phyloP scores from a whole-genome alignment of 768 basidiomycete species.

The Lactarius sanguifluus region DNA sequence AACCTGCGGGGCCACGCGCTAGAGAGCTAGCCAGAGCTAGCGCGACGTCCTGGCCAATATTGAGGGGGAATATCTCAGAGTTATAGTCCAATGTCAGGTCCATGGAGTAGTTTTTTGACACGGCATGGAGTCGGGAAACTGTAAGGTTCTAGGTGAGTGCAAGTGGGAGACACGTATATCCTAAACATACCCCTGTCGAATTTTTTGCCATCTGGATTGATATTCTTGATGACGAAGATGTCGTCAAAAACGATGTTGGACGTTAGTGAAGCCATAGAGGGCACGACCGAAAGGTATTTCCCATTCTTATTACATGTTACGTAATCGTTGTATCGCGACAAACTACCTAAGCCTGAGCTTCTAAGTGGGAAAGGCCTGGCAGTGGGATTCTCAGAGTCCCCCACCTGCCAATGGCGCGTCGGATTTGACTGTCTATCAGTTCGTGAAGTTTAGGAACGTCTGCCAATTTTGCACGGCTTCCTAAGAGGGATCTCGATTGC shows the following conservation, averaged over 20 bases:
- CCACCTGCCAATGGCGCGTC: conserved; percentile 37
- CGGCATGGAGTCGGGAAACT: conserved; percentile 92
- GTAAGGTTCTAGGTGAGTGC: conserved; percentile 8
- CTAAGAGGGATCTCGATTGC: conserved; percentile 87
- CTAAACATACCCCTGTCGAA: conserved; percentile 85
- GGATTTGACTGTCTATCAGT: conserved; percentile 75
- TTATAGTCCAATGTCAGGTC: conserved; percentile 93
- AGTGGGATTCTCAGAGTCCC: conserved; percentile 68
- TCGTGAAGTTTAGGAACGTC: conserved; percentile 98
- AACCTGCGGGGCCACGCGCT: conserved; percentile 51
- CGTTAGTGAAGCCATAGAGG: conserved; percentile 34
- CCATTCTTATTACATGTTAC: background rate
- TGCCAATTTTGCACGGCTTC: conserved; percentile 94
- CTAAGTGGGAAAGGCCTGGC: conserved; percentile 55
- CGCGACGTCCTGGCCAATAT: conserved; percentile 68
- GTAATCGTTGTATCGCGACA: background rate
- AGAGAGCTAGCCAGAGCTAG: conserved; percentile 85
- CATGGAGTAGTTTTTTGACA: conserved; percentile 92
- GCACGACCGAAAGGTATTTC: background rate
- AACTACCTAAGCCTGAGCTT: conserved; percentile 33
- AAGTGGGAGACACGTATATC: conserved; percentile 1
- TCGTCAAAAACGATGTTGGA: conserved; percentile 91
- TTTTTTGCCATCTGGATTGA: conserved; percentile 93
- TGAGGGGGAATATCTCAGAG: conserved; percentile 81
- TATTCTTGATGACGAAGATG: conserved; percentile 80